Base-by-base conservation (phyloP, 164 flowering plant species). In the Umbilicus rupestris region DNA sequence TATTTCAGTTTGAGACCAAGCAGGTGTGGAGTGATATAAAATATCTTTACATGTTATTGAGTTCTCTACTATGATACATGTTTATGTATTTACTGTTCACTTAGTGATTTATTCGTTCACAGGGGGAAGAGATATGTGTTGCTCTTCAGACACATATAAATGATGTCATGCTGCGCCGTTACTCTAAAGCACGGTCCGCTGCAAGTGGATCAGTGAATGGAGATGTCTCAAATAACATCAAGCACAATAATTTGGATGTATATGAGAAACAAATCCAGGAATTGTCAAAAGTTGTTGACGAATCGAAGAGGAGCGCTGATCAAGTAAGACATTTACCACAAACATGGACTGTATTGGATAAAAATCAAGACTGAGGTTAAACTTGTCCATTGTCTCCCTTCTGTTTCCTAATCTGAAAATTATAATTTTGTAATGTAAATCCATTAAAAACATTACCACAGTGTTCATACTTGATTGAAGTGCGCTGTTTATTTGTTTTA, bases 121-220 rank as follows among this genome's bases (percentile, higher is more conserved):
- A 95, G 99, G 99, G 99, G 59, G 99, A 95, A 76, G 99, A 95
- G 75, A 85, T 95, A 37, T 95, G 99, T 83, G 97, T 95, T 68
- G 99, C 98, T 67, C 90, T 95, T 73, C 99, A 95, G 77, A 92
- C 99, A 65, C 99, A 95, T 73, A 95, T 95, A 78, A 95, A 95
- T 80, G 98, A 95, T 77, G 99, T 95, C 63, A 92, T 95, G 99
- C 73, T 95, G 64, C 94, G 99, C 2, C 87, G 98, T 39, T 92
- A 92, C 76, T 92, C 99, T 20, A 95, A 92, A 71, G 95, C 95
- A n/a, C 86, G 95, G 11, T 76, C 98, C 66, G 65, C 76, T 74
- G 82, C 86, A 41, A 76, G 75, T 72, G 80, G 82, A 62, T 80
- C 90, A n/a, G 62, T 73, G 16, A 86, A 85, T 78, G 99, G 88